Base-by-base conservation (phyloP, 192 early-diverging fungal species). In the Podila epicladia region DNA sequence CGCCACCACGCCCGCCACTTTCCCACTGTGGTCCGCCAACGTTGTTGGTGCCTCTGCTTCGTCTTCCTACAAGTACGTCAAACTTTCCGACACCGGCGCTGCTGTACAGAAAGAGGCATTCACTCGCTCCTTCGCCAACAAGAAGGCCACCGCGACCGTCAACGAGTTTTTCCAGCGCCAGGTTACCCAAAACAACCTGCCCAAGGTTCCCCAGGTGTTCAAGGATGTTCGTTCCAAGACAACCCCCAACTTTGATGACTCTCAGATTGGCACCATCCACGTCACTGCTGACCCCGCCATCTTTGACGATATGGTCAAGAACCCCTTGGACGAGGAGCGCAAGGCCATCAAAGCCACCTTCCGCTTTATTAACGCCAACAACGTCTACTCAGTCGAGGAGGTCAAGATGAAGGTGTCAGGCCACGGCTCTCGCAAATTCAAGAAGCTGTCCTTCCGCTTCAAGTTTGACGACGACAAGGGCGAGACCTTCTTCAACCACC, bases 381-480 rank as follows among this genome's bases (percentile, higher is more conserved):
- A 62, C 17, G 53, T 69, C 24, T 70, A 76, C 57, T 65, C 41
- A 15, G 48, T 49, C 29, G 53, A 61, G 1, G 62, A 79, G 41
- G 85, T 85, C 41, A 64, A 74, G 71, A 26, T 85, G n/a, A 85
- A 83, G 65, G 55, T 85, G 26, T 73, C 76, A 24, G 85, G 85
- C 13, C 73, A 83, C 29, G 78, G 65, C 9, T 82, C 75, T 11
- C 61, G 73, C 5, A 35, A 62, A 26, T 85, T 73, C 75, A 65
- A 82, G 38, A 85, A 85, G 50, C 57, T 83, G 38, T 82, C 84
- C 22, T 71, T 83, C 51, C 74, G 68, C 28, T 1, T 85, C 62
- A 85, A 85, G 51, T 79, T 85, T 41, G 61, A 73, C 24, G 50
- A 71, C 1, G 62, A 75, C 5, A 66, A 66, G 31, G 63, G 59